These are phyloP conservation scores for Pleurotus eryngii DNA, from an alignment of 768 basidiomycete genomes.

Conservation along the genomic window DNA sequence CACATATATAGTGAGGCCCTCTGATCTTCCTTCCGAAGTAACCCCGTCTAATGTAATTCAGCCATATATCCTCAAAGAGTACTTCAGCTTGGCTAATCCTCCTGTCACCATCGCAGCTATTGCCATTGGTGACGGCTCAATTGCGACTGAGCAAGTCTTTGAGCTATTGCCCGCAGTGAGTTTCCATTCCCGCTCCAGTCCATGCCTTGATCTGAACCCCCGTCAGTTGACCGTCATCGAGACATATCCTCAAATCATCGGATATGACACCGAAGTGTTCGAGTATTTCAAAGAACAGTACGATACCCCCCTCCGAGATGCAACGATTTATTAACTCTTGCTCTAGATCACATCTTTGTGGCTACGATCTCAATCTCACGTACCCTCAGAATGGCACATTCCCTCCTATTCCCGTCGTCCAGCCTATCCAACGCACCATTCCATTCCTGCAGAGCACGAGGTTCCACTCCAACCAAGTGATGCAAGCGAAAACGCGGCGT, in stretches of 20 bases:
- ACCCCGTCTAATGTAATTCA: slow-evolving; percentile 20
- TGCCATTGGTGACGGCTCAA: slow-evolving; percentile 67
- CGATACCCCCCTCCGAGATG: slow-evolving; percentile 19
- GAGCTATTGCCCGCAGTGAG: slow-evolving; percentile 54
- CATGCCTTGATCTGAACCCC: not conserved
- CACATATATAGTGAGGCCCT: slow-evolving; percentile 55
- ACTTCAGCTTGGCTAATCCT: slow-evolving; percentile 58
- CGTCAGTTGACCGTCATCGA: slow-evolving; percentile 53
- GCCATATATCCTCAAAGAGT: slow-evolving; percentile 76
- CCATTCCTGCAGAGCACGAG: not conserved
- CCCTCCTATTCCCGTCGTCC: not conserved
- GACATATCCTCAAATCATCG: slow-evolving; percentile 76
- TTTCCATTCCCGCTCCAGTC: slow-evolving; percentile 8
- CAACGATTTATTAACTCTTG: not conserved
- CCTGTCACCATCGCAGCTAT: slow-evolving; percentile 68
- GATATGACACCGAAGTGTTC: slow-evolving; percentile 63
- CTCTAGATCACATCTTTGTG: slow-evolving; percentile 1
- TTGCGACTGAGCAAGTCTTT: slow-evolving; percentile 49
- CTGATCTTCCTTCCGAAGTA: not conserved
- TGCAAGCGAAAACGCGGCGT: not conserved
- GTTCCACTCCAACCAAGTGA: not conserved
- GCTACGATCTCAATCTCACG: slow-evolving; percentile 8
- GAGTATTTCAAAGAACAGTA: slow-evolving; percentile 70
- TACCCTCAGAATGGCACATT: slow-evolving; percentile 7
- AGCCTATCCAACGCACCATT: not conserved